Conservation (phyloP, 169 alveolate species). For the Eimeria falciformis region DNA sequence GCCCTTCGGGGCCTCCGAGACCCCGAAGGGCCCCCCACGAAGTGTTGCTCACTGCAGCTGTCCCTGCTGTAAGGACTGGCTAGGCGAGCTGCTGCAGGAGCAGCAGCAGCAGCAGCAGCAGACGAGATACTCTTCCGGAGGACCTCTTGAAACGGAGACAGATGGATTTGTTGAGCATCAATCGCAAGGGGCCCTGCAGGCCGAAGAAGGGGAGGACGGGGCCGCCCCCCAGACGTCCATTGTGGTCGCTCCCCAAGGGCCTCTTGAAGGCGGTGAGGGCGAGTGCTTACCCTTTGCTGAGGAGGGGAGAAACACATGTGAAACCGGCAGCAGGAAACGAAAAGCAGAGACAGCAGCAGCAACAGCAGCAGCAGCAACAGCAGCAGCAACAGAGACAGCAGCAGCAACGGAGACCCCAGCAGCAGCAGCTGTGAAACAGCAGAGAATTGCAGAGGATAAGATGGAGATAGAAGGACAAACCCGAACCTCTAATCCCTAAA, state of each 20-base stretch:
- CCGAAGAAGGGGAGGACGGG: too few species aligned
- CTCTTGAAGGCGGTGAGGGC: background rate
- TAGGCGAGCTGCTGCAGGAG: constrained; percentile 20
- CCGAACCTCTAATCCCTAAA: constrained; percentile 29
- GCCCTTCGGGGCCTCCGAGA: background rate
- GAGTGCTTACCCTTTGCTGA: background rate
- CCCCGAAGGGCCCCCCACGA: too few species aligned
- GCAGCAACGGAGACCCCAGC: background rate
- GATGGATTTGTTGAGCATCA: background rate
- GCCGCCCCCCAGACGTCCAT: too few species aligned
- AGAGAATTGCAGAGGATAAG: constrained; percentile 38
- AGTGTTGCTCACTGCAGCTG: constrained; percentile 26
- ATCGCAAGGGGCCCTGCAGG: too few species aligned
- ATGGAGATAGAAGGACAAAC: constrained; percentile 2
- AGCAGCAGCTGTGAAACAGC: constrained; percentile 1
- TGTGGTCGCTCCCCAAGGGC: too few species aligned
- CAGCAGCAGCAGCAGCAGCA: constrained; percentile 45
- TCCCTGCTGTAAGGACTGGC: constrained; percentile 8
- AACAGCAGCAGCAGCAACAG: background rate
- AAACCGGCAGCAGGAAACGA: background rate
- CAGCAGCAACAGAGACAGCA: background rate
- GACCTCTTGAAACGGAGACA: background rate
- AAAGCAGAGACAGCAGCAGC: background rate
- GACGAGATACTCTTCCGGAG: constrained; percentile 13
- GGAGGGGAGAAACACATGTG: background rate